These are phyloP conservation scores for Beta vulgaris DNA, from an alignment of 148 eudicot species.

Conservation along the genomic window DNA sequence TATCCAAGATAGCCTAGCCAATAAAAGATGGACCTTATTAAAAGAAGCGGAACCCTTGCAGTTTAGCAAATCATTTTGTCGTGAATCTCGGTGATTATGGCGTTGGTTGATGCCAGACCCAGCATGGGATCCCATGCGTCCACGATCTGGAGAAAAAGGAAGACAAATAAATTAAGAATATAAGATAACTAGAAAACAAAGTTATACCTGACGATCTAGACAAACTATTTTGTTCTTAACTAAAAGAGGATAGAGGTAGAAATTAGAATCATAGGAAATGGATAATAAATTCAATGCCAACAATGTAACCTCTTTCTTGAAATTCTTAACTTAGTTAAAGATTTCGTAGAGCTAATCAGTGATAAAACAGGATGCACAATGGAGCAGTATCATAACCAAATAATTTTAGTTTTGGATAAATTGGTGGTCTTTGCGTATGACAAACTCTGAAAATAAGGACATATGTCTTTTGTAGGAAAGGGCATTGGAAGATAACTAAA, in stretches of 20 bases:
- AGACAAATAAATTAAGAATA: neutral
- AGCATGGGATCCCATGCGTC: constrained; percentile 20
- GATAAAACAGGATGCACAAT: neutral
- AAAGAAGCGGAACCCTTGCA: constrained; percentile 21
- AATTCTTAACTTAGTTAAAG: neutral
- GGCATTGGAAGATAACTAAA: neutral
- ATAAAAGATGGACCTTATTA: constrained; percentile 29
- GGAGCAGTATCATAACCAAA: neutral
- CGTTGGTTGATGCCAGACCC: constrained; percentile 24
- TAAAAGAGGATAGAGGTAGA: neutral
- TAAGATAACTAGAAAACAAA: constrained; percentile 7
- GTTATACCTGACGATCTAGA: neutral
- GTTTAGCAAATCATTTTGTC: constrained; percentile 18
- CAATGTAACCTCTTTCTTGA: neutral
- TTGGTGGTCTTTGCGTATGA: neutral
- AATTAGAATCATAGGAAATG: neutral
- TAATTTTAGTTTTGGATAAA: constrained; percentile 12
- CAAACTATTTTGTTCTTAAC: neutral
- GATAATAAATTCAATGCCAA: constrained; percentile 3
- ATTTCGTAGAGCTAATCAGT: neutral
- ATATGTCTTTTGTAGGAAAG: neutral
- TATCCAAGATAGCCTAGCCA: neutral
- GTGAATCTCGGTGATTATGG: constrained; percentile 19
- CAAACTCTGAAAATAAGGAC: neutral
- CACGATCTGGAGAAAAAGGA: constrained; percentile 33